Conservation (phyloP, 306 rosid genomes). For the Sphenostylis stenocarpa region DNA sequence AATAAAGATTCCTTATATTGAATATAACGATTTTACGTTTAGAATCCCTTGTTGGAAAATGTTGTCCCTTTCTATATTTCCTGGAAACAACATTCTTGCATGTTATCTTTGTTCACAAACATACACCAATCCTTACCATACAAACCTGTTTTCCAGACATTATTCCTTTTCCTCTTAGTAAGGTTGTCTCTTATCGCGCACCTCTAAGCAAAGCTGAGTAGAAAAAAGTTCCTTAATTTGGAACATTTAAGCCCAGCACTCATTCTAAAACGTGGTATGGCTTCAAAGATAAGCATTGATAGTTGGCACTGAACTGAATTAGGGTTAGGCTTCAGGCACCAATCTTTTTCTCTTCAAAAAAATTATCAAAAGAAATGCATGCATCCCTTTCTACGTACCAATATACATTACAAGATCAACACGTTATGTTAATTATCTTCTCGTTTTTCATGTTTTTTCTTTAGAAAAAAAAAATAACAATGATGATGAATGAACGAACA, state of each 20-base stretch:
- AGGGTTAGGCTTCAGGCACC: conserved; percentile 29
- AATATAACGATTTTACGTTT: neutral
- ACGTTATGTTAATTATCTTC: conserved; percentile 20
- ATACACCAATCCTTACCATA: conserved; percentile 18
- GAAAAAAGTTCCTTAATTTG: conserved; percentile 8
- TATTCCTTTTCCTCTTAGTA: neutral
- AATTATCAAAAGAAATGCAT: conserved; percentile 13
- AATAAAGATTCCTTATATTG: neutral
- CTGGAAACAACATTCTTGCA: conserved; percentile 2
- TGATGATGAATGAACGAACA: neutral
- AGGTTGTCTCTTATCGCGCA: conserved; percentile 9
- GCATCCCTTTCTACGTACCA: conserved; percentile 10
- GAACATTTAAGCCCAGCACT: neutral
- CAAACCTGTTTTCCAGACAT: neutral
- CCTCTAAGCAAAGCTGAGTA: conserved; percentile 20
- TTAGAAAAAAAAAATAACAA: too few species aligned
- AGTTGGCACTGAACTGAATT: conserved; percentile 28
- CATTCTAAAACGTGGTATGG: conserved; percentile 19
- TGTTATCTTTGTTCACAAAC: conserved; percentile 17
- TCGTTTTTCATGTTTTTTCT: neutral
- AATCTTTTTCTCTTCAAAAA: conserved; percentile 19
- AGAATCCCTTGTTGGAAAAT: neutral
- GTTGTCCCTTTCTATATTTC: neutral
- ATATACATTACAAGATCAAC: conserved; percentile 11
- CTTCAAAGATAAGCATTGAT: conserved; percentile 29